A percentile compares a stretch with the other conserved stretches of the same genome.
These are phyloP conservation scores for Pyrus hybrid DNA, from an alignment of 331 rosid species.

Conservation along the genomic window DNA sequence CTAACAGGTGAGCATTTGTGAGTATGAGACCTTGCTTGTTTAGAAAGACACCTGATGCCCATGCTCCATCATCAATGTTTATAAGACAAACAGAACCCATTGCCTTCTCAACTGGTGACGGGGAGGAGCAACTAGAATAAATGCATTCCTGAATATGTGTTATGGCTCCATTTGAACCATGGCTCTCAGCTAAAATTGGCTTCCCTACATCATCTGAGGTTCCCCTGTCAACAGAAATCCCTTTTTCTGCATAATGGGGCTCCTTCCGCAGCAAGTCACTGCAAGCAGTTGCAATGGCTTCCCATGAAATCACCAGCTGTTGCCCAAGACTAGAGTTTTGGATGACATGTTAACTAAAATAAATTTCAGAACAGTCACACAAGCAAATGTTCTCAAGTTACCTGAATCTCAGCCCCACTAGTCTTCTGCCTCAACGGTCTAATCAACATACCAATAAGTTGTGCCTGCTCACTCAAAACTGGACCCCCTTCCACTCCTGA, in stretches of 20 bases:
- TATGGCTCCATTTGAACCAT: conserved; percentile 19
- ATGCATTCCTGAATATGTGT: conserved; percentile 14
- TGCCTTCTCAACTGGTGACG: conserved; percentile 59
- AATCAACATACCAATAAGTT: conserved; percentile 66
- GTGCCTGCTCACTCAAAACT: conserved; percentile 56
- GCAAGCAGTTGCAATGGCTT: conserved; percentile 66
- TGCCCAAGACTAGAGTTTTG: conserved; percentile 65
- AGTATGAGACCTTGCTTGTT: conserved; percentile 79
- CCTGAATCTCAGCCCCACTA: conserved; percentile 91
- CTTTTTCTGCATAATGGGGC: conserved; percentile 34
- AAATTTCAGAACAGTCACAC: conserved; percentile 13
- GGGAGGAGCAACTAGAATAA: conserved; percentile 28
- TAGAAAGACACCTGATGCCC: conserved; percentile 92
- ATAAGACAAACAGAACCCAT: conserved; percentile 76
- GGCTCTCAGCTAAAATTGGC: conserved; percentile 12
- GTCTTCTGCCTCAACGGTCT: conserved; percentile 80
- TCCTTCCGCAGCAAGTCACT: conserved; percentile 48
- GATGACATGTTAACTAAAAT: conserved; percentile 50
- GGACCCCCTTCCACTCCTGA: conserved; percentile 96
- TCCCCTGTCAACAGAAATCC: conserved; percentile 25
- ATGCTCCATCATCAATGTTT: conserved; percentile 75
- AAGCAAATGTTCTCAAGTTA: conserved; percentile 27
- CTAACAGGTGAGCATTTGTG: conserved; percentile 90
- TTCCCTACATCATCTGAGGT: conserved; percentile 24
- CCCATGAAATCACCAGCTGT: conserved; percentile 99